Evolutionary conservation across 768 basidiomycete species (phyloP).

Genomic region (Lactarius sp.): DNA sequence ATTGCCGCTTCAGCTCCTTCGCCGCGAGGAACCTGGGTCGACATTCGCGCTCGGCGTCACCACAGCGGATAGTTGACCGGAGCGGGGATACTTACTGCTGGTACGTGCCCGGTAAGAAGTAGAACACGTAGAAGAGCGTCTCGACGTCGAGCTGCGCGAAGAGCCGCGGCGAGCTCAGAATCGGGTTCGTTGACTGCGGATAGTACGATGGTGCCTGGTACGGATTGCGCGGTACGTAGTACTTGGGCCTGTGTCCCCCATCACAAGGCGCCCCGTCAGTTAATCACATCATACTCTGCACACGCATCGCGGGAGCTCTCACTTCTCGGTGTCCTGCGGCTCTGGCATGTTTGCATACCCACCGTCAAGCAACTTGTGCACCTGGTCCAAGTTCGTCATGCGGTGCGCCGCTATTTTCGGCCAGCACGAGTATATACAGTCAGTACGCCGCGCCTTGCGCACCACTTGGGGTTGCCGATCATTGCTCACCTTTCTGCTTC

Average conservation of each 20-base stretch:
- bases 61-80: background rate
- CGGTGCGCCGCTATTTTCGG: slow-evolving; percentile 58
- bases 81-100: slow-evolving; percentile 66
- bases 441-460: slow-evolving; percentile 3
- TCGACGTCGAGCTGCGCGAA: slow-evolving; percentile 94
- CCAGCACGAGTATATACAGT: background rate
- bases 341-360: slow-evolving; percentile 85
- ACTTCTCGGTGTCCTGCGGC: slow-evolving; percentile 96
- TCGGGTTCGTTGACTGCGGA: slow-evolving; percentile 79
- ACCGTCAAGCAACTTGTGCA: slow-evolving; percentile 92
- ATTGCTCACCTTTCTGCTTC: slow-evolving; percentile 82
- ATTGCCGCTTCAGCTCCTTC: slow-evolving; percentile 93
- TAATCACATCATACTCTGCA: background rate
- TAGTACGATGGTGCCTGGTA: slow-evolving; percentile 91
- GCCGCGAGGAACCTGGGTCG: slow-evolving; percentile 80
- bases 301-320: slow-evolving; percentile 20
- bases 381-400: slow-evolving; percentile 81
- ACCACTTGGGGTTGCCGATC: background rate
- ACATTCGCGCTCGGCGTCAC: slow-evolving; percentile 1
- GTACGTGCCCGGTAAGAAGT: slow-evolving; percentile 95
- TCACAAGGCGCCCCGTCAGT: slow-evolving; percentile 12
- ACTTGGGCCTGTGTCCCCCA: slow-evolving; percentile 70
- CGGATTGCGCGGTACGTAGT: slow-evolving; percentile 92
- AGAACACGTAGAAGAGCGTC: slow-evolving; percentile 98
- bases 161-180: slow-evolving; percentile 76